These are phyloP conservation scores for Coelastrella sp. DNA, from an alignment of 139 green algal species.

Conservation along the genomic window DNA sequence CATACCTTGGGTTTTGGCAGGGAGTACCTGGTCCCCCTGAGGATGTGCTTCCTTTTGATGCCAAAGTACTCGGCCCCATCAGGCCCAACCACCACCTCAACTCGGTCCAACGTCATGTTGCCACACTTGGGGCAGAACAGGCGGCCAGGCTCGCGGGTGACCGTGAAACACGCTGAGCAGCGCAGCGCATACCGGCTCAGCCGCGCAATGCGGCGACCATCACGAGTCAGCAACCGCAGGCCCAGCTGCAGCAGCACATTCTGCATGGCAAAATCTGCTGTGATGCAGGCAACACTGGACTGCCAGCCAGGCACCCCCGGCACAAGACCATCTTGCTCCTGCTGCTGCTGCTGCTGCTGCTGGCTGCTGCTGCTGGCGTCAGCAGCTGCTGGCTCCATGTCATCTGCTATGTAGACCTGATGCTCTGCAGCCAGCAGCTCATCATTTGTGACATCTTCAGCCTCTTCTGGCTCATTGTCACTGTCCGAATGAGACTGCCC, in stretches of 20 bases:
- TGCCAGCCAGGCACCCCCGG: slow-evolving; percentile 37
- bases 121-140: slow-evolving; percentile 97
- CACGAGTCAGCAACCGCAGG: slow-evolving; percentile 77
- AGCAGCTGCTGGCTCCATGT: background rate
- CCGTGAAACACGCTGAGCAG: slow-evolving; percentile 86
- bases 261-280: slow-evolving; percentile 97
- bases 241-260: slow-evolving; percentile 97
- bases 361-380: slow-evolving; percentile 24
- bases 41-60: slow-evolving; percentile 81
- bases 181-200: slow-evolving; percentile 83
- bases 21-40: slow-evolving; percentile 87
- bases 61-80: slow-evolving; percentile 86
- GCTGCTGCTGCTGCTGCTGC: slow-evolving; percentile 32
- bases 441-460: background rate
- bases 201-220: slow-evolving; percentile 82
- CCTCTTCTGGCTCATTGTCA: background rate
- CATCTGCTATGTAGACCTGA: slow-evolving; percentile 7
- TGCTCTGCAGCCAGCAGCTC: slow-evolving; percentile 30
- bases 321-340: background rate
- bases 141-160: slow-evolving; percentile 72
- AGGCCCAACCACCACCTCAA: slow-evolving; percentile 79
- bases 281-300: slow-evolving; percentile 79
- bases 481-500: background rate
- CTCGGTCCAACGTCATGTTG: slow-evolving; percentile 89
- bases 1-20: slow-evolving; percentile 90